Base-by-base conservation (phyloP, 2,329 filamentous ascomycete genomes). In the Sarocladium oryzae region DNA sequence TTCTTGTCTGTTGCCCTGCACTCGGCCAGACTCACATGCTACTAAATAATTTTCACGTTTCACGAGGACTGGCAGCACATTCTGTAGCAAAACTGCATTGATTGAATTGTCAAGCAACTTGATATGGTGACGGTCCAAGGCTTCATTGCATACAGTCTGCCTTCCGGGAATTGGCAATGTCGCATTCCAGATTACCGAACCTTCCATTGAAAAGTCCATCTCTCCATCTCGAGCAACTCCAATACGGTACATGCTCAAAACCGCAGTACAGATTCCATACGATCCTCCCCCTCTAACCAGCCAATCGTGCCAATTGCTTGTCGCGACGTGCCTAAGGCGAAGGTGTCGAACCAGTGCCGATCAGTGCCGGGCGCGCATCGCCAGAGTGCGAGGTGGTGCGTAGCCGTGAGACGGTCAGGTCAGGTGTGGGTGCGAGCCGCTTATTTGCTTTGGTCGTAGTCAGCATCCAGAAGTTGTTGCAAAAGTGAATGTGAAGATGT, bases 341-440 rank as follows among this genome's bases (percentile, higher is more conserved):
- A 48, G 43, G 28, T 48, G 43, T 48, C 43, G 26, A 30, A 23
- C 26, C 43, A 15, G 16, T 33, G 28, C 28, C 28, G 15, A 48
- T 43, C 26, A 48, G 24, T 30, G 43, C 28, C 18, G 43, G 16
- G 43, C 43, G 43, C 13, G 43, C 28, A 33, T 48, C 43, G 24
- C 26, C 16, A 23, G 16, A 48, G 43, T 48, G 43, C 43, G 43
- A 48, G 43, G 24, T 48, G 43, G 46, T 49, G 20, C 5, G 46
- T 49, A 49, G 13, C 33, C 46, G 46, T 36, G 46, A 49, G 32
- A 37, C 33, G 60, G 69, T 73, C 67, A 63, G 72, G 72, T 71
- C 71, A 78, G 79, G 77, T 76, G 72, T 72, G 71, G 73, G 72
- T 70, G 75, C 71, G 76, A 80, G 72, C 69, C 71, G 77, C 81